Evolutionary conservation across 257 asterid genomes (phyloP).

Genomic region (Solanum clarkiae): DNA sequence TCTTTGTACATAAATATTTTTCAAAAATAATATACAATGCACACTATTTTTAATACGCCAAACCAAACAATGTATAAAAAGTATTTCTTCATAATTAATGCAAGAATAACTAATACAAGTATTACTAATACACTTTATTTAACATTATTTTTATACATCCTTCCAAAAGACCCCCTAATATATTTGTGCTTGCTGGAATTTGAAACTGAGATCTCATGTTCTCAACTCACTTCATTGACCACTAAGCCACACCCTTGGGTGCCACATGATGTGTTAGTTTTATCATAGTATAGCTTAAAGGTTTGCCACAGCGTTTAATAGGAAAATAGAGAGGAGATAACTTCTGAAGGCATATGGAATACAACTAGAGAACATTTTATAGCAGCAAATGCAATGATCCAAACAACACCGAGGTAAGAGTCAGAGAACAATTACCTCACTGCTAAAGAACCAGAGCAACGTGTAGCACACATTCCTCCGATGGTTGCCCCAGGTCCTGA

Average conservation of each 20-base stretch:
- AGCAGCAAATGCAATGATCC: neutral
- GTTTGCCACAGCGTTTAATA: neutral
- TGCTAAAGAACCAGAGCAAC: constrained; percentile 98
- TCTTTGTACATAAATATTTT: too few species aligned
- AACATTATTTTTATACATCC: too few species aligned
- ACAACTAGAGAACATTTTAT: neutral
- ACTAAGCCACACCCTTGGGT: neutral
- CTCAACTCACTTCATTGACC: neutral
- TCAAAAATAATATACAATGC: too few species aligned
- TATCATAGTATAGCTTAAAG: neutral
- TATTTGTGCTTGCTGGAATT: neutral
- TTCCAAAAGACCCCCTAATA: too few species aligned
- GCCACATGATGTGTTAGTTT: neutral
- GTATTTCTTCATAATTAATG: too few species aligned
- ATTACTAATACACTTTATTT: too few species aligned
- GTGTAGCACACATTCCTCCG: constrained; percentile 99
- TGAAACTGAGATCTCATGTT: neutral
- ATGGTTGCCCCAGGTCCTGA: constrained; percentile 99
- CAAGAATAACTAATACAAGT: too few species aligned
- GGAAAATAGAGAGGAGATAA: neutral
- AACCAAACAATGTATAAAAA: too few species aligned
- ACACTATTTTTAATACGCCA: too few species aligned
- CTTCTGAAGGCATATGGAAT: neutral
- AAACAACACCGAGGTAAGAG: neutral
- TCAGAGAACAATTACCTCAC: constrained; percentile 53